Percentiles rank a stretch among this genome's conserved stretches.
Conservation (phyloP, 2,329 filamentous ascomycete genomes). For the Elsinoe batatas region DNA sequence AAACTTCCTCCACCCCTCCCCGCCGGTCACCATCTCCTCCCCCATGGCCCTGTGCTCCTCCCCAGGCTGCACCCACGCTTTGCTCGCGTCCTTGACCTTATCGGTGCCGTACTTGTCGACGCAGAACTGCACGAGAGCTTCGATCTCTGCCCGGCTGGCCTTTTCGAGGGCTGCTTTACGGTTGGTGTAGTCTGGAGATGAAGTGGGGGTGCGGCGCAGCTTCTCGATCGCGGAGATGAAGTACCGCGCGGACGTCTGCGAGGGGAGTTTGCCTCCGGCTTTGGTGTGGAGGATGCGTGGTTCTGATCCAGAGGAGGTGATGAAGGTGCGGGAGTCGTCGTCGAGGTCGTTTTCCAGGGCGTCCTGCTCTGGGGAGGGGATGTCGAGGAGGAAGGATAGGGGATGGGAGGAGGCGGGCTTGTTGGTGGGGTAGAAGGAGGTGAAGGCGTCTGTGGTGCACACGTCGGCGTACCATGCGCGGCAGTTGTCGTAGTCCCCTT, state of each 20-base stretch:
- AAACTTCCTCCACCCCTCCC: slow-evolving; percentile 37
- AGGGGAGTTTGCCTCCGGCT: slow-evolving; percentile 13
- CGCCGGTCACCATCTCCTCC: slow-evolving; percentile 36
- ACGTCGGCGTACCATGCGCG: slow-evolving; percentile 41
- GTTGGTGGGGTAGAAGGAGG: slow-evolving; percentile 27
- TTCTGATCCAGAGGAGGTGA: background rate
- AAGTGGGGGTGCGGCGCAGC: slow-evolving; percentile 22
- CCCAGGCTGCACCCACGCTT: slow-evolving; percentile 34
- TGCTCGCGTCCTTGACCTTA: slow-evolving; percentile 35
- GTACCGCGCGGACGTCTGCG: slow-evolving; percentile 18
- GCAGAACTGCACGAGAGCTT: slow-evolving; percentile 35
- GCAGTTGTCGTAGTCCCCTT: slow-evolving; percentile 42
- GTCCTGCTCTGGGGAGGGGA: slow-evolving; percentile 26
- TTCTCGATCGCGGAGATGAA: slow-evolving; percentile 32
- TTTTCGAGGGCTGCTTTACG: slow-evolving; percentile 26
- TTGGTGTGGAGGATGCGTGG: background rate
- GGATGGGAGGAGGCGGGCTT: slow-evolving; percentile 13
- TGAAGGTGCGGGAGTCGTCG: background rate
- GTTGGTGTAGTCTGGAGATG: slow-evolving; percentile 17
- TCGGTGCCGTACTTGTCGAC: slow-evolving; percentile 35
- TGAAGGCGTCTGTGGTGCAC: slow-evolving; percentile 27
- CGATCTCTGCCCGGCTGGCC: slow-evolving; percentile 32
- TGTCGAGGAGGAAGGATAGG: slow-evolving; percentile 18
- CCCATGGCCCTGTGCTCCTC: slow-evolving; percentile 34
- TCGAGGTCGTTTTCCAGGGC: slow-evolving; percentile 11